A percentile compares a stretch with the other conserved stretches of the same genome.
phyloP scores from a whole-genome alignment of 1,139 yeast species.

The Yamadazyma epiphylla region DNA sequence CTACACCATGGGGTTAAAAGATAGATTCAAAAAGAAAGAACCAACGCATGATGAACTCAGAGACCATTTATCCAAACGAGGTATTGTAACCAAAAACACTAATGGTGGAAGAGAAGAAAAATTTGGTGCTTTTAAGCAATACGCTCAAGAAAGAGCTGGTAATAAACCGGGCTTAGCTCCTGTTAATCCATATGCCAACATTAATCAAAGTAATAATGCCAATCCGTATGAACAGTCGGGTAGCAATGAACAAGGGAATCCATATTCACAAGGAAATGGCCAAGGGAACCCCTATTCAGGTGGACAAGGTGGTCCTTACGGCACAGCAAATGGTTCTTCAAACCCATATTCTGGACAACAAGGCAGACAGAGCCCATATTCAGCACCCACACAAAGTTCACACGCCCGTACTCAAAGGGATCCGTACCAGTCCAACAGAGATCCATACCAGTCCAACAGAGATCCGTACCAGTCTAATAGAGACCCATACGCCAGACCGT shows the following conservation, averaged over 20 bases:
- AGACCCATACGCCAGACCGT: slow-evolving; percentile 3
- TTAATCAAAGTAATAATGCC: slow-evolving; percentile 16
- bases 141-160: slow-evolving; percentile 48
- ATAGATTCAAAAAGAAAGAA: slow-evolving; percentile 59
- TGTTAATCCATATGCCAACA: slow-evolving; percentile 43
- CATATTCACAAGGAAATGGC: slow-evolving; percentile 10
- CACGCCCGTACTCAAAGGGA: background rate
- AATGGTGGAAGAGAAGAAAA: slow-evolving; percentile 40
- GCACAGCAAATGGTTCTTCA: slow-evolving; percentile 1
- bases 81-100: slow-evolving; percentile 46
- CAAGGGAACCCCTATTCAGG: background rate
- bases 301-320: background rate
- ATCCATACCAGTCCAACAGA: slow-evolving; percentile 5
- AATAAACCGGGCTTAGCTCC: slow-evolving; percentile 44
- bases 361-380: slow-evolving; percentile 1
- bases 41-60: slow-evolving; percentile 56
- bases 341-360: background rate
- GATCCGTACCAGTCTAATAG: slow-evolving; percentile 3
- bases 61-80: slow-evolving; percentile 48
- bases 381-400: background rate
- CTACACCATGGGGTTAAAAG: slow-evolving; percentile 46
- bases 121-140: slow-evolving; percentile 63
- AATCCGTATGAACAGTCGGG: slow-evolving; percentile 23
- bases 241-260: slow-evolving; percentile 3
- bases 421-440: slow-evolving; percentile 4